These are phyloP conservation scores for Mycosarcoma mackinlayi DNA, from an alignment of 1,284 basidiomycete species.

Conservation along the genomic window DNA sequence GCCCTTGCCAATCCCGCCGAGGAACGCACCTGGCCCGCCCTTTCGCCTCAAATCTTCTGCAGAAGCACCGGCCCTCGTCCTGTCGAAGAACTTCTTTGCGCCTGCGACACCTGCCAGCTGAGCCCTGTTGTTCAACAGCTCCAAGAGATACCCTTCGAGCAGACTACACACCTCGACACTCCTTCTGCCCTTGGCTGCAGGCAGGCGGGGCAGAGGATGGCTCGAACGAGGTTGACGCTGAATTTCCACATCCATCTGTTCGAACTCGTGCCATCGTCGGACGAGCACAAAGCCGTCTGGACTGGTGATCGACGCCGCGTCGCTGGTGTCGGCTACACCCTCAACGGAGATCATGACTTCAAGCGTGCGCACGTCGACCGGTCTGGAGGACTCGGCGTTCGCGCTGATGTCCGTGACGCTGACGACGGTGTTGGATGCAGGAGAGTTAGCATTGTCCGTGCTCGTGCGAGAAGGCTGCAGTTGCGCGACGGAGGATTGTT, in stretches of 20 bases:
- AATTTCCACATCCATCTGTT: constrained; percentile 58
- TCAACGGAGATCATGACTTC: constrained; percentile 66
- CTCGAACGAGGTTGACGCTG: constrained; percentile 47
- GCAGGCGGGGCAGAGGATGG: constrained; percentile 45
- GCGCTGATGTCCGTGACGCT: constrained; percentile 60
- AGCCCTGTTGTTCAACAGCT: constrained; percentile 39
- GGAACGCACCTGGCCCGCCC: constrained; percentile 29
- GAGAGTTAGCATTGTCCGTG: constrained; percentile 1
- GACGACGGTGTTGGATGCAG: constrained; percentile 16
- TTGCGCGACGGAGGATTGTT: neutral
- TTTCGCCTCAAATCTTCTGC: constrained; percentile 33
- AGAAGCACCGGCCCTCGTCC: constrained; percentile 55
- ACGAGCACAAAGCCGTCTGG: constrained; percentile 62
- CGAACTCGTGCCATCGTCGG: constrained; percentile 62
- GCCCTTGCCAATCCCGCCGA: constrained; percentile 54
- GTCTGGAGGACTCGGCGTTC: constrained; percentile 46
- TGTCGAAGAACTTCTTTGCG: constrained; percentile 59
- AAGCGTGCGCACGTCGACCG: constrained; percentile 51
- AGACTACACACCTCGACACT: constrained; percentile 47
- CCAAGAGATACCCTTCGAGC: constrained; percentile 53
- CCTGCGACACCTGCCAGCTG: constrained; percentile 26
- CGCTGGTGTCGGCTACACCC: constrained; percentile 19
- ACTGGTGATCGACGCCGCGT: constrained; percentile 12
- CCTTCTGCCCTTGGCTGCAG: constrained; percentile 38
- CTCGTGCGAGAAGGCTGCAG: constrained; percentile 3